Evolutionary conservation across 495 filamentous ascomycete genomes (phyloP).

Genomic region (Achaetomiella virescens): DNA sequence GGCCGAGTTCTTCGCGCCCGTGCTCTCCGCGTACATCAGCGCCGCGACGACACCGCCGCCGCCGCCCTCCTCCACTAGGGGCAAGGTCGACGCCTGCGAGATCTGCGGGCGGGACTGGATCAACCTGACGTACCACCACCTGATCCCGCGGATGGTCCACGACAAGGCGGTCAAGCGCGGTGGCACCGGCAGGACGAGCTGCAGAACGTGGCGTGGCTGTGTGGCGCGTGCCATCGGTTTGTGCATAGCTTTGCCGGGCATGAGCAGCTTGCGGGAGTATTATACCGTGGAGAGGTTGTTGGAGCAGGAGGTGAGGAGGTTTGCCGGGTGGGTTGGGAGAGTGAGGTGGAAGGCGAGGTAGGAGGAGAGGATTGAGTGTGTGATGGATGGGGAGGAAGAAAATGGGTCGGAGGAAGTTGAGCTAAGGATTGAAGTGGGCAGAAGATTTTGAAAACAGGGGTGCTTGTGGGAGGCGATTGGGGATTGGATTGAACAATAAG

Average conservation of each 20-base stretch:
- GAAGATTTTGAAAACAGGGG: not conserved
- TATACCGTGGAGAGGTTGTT: constrained; percentile 65
- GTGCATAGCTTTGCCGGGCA: constrained; percentile 72
- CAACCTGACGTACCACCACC: constrained; percentile 73
- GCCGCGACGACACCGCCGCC: constrained; percentile 54
- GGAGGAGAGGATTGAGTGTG: constrained; percentile 4
- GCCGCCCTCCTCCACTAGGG: constrained; percentile 48
- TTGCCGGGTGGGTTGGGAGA: constrained; percentile 60
- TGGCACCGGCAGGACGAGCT: constrained; percentile 73
- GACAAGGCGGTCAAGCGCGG: constrained; percentile 68
- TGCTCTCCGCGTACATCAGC: constrained; percentile 55
- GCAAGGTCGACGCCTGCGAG: constrained; percentile 56
- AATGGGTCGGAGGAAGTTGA: not conserved
- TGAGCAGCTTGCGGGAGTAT: constrained; percentile 72
- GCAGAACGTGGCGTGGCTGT: constrained; percentile 83
- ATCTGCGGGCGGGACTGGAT: constrained; percentile 76
- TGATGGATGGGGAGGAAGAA: not conserved
- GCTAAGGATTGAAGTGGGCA: not conserved
- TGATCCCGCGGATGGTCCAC: constrained; percentile 72
- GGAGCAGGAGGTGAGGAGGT: constrained; percentile 63
- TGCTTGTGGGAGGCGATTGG: not conserved
- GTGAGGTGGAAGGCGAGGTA: constrained; percentile 60
- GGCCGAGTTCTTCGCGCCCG: constrained; percentile 51
- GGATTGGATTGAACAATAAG: not conserved
- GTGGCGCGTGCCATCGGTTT: constrained; percentile 79